phyloP scores from a whole-genome alignment of 495 filamentous ascomycete genomes.

The Daldinia bambusicola region DNA sequence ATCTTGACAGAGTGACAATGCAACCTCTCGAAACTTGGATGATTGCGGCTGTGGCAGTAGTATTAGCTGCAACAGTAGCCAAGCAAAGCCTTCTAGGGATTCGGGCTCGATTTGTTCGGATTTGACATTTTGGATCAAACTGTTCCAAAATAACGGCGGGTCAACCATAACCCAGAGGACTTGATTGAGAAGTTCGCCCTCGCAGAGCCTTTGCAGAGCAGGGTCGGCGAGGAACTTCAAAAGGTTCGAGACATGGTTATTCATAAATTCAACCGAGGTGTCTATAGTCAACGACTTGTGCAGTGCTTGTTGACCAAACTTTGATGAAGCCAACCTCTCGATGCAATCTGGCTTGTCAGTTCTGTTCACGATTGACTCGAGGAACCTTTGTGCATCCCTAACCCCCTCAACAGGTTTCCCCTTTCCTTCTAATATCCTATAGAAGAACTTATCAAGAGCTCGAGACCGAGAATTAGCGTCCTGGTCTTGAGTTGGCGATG shows the following conservation, averaged over 20 bases:
- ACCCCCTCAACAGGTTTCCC: slow-evolving; percentile 27
- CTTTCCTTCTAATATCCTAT: slow-evolving; percentile 44
- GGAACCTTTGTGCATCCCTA: slow-evolving; percentile 63
- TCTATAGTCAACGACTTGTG: slow-evolving; percentile 61
- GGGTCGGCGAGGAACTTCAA: slow-evolving; percentile 54
- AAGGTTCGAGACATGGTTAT: slow-evolving; percentile 51
- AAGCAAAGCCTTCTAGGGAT: slow-evolving; percentile 62
- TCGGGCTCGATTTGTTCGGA: slow-evolving; percentile 51
- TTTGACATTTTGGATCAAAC: slow-evolving; percentile 59
- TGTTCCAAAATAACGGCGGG: slow-evolving; percentile 71
- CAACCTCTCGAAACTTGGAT: slow-evolving; percentile 47
- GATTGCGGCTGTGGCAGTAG: slow-evolving; percentile 51
- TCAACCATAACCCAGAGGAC: slow-evolving; percentile 64
- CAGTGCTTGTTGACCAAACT: slow-evolving; percentile 59
- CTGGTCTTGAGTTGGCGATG: slow-evolving; percentile 11
- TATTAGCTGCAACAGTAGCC: slow-evolving; percentile 68
- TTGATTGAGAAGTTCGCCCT: slow-evolving; percentile 65
- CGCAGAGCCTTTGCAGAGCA: slow-evolving; percentile 62
- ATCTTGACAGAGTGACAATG: slow-evolving; percentile 46
- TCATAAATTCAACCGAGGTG: slow-evolving; percentile 62
- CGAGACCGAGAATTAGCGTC: slow-evolving; percentile 12
- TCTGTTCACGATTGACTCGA: slow-evolving; percentile 68
- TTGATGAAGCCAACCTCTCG: slow-evolving; percentile 64
- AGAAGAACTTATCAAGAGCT: slow-evolving; percentile 46
- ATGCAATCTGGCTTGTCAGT: slow-evolving; percentile 60